These are phyloP conservation scores for Durotheca rogersii DNA, from an alignment of 495 filamentous ascomycete species.

Conservation along the genomic window DNA sequence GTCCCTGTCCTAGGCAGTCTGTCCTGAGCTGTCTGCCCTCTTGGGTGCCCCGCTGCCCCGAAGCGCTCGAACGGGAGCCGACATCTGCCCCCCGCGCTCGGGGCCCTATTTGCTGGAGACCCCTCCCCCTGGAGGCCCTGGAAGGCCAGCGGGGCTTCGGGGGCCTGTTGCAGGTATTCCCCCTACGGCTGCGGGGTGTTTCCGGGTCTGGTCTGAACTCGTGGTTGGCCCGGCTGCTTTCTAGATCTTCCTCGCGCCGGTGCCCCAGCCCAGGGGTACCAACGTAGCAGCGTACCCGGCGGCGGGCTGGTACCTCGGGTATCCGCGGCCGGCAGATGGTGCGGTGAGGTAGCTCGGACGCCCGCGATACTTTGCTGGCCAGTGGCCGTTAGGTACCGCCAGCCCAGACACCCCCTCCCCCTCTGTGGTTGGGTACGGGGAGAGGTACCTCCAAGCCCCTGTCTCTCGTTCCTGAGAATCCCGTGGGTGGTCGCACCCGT, in stretches of 20 bases:
- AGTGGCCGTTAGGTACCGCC: too few relatives aligned
- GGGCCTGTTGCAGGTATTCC: too few relatives aligned
- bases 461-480: conserved; percentile 33
- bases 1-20: too few relatives aligned
- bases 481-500: conserved; percentile 13
- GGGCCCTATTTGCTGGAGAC: not conserved
- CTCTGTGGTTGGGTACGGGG: conserved; percentile 6
- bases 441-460: conserved; percentile 3
- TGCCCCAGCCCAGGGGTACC: too few relatives aligned
- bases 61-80: too few relatives aligned
- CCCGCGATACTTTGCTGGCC: too few relatives aligned
- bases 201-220: conserved; percentile 3
- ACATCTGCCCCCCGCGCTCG: too few relatives aligned
- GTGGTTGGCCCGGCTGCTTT: conserved; percentile 2
- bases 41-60: too few relatives aligned
- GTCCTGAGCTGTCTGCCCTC: too few relatives aligned
- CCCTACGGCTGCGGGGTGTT: conserved; percentile 27
- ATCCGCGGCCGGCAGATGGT: not conserved
- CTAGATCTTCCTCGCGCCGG: not conserved
- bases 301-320: not conserved
- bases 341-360: too few relatives aligned
- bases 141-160: not conserved
- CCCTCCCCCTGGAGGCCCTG: too few relatives aligned
- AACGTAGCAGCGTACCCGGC: too few relatives aligned
- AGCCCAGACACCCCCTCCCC: conserved; percentile 12